Base-by-base conservation (phyloP, 208 protist species). In the Acanthamoeba healyi region DNA sequence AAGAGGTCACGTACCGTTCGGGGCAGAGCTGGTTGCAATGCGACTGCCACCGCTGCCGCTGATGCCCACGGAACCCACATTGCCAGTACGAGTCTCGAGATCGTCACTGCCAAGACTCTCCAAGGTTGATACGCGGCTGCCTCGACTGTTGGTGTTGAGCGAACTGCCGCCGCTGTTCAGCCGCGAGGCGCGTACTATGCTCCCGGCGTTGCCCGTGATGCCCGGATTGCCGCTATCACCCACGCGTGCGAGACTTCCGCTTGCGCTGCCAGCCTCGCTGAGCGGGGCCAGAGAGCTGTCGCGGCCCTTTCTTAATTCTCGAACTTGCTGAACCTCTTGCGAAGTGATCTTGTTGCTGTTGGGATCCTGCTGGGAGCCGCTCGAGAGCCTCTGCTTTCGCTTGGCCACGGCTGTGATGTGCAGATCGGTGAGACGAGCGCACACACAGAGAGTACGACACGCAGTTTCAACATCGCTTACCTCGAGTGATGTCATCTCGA, bases 331-430 rank as follows among this genome's bases (percentile, higher is more conserved):
- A 2, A 77, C 44, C 36, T 77, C 67, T 2, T 29, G 36, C 6
- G 67, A 77, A 9, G 46, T 84, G 74, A 84, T 84, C 86, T 92
- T 92, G 56, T 92, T 74, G 14, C 56, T 24, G 40, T 92, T 92
- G 63, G 86, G 63, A 38, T 92, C 86, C 38, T 29, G 26, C 14
- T 74, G 56, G 22, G 56, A 65, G 6, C 84, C 84, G 7, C 36
- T 44, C 42, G 86, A 92, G 0, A 92, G 86, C 46, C 86, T 65
- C 58, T 92, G 86, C 56, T 92, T 92, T 2, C 86, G 34, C 58
- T 92, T 92, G 14, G 86, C 63, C 86, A 92, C 63, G 24, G 86
- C 86, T 92, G 74, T 24, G 9, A 22, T 24, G 24, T 29, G n/a
- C 24, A 67, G 6, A 32, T 7, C 6, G 5, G 42, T 81, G 32